Base-by-base conservation (phyloP, 306 rosid species). In the Cucumis sativus region DNA sequence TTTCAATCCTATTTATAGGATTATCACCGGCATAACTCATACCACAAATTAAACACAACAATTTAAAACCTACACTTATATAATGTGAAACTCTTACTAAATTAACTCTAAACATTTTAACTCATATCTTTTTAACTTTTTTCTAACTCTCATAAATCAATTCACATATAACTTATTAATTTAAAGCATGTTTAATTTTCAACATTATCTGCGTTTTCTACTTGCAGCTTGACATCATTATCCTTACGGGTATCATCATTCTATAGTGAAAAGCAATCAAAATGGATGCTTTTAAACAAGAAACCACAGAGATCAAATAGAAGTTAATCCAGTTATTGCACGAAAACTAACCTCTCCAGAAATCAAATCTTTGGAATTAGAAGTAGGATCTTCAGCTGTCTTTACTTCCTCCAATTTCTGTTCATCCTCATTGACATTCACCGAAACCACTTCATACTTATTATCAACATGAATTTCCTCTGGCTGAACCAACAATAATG, bases 401-500 rank as follows among this genome's bases (percentile, higher is more conserved):
- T 51, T 77, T 60, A 67, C 65, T 67, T 61, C 79, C 64, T 7
- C 85, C 9, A 51, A 60, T 63, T 40, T 60, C 51, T 75, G 16
- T 25, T 20, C 30, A 10, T 60, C 39, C 23, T 57, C 67, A 68
- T 33, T 33, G 7, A 25, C 51, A 33, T 21, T 33, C 37, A 33
- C 37, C 5, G 37, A 64, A 30, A 49, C 58, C n/a, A 17, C 23
- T 16, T 13, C 41, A 25, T 62, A 25, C n/a, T 70, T 25, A 12
- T 71, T n/a, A 71, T 52, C 17, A 58, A 33, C 56, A 59, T 39
- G 67, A 58, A 28, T 77, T 28, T n/a, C 65, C 76, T 61, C 67
- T 49, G 62, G 37, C 60, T 8, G 75, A 61, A 18, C 78, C 83
- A 75, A 80, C 81, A 80, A 80, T 15, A 21, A 35, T 62, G 45